Evolutionary conservation across 2,329 filamentous ascomycete genomes (phyloP).

Genomic region (Trichophyton simii): DNA sequence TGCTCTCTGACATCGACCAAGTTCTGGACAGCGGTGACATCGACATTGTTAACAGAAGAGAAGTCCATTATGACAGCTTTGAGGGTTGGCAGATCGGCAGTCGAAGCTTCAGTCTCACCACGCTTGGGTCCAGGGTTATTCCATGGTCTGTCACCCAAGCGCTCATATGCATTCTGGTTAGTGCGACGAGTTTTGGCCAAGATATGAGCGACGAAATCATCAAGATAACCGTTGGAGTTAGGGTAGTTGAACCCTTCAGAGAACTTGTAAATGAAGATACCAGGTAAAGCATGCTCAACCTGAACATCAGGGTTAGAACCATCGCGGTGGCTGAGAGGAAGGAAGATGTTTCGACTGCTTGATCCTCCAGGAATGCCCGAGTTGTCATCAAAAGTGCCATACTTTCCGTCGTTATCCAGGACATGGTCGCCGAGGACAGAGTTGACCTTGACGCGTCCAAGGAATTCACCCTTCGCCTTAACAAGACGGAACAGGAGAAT

Average conservation of each 20-base stretch:
- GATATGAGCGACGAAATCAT: constrained; percentile 59
- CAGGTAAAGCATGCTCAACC: constrained; percentile 72
- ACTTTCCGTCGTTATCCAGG: constrained; percentile 51
- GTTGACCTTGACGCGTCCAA: constrained; percentile 72
- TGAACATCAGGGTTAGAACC: constrained; percentile 77
- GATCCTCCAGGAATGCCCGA: constrained; percentile 33
- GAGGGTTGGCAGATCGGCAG: constrained; percentile 50
- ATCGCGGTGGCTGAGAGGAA: constrained; percentile 77
- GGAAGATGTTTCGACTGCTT: constrained; percentile 62
- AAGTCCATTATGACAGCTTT: constrained; percentile 92
- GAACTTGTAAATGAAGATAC: constrained; percentile 92
- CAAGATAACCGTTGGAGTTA: constrained; percentile 79
- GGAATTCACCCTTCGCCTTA: constrained; percentile 68
- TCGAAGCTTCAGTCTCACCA: constrained; percentile 39
- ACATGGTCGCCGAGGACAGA: constrained; percentile 68
- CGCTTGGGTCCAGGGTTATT: constrained; percentile 73
- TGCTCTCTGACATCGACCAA: constrained; percentile 92
- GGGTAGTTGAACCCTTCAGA: constrained; percentile 93
- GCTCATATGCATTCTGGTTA: constrained; percentile 52
- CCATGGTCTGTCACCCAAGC: constrained; percentile 74
- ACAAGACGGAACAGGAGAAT: constrained; percentile 73
- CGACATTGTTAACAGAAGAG: constrained; percentile 83
- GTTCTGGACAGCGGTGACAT: constrained; percentile 83
- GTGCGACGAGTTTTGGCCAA: constrained; percentile 63
- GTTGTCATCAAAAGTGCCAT: constrained; percentile 41